Base-by-base conservation (phyloP, 805 yeast genomes). In the Grigorovia transvaalensis region DNA sequence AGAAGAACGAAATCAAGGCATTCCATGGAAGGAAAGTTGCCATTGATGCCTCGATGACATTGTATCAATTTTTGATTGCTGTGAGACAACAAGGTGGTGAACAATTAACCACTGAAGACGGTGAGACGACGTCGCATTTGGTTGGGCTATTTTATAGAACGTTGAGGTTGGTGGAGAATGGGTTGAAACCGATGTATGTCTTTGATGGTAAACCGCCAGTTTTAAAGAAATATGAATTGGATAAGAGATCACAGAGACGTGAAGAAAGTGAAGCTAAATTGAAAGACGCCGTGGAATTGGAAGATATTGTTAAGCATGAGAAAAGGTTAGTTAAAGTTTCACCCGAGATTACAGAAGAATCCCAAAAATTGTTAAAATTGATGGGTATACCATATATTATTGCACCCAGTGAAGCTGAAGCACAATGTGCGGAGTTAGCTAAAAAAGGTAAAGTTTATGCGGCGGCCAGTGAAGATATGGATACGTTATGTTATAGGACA, bases 381-480 rank as follows among this genome's bases (percentile, higher is more conserved):
- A 93, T 93, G 99, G 99, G 99, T 0, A 85, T 93, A 48, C 99
- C 99, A 1, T 87, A 74, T 59, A 85, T 93, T 5, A 82, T 81
- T 51, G 98, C 99, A 0, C 99, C 99, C 1, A 84, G 96, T 65
- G 99, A 93, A 69, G 99, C 99, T 1, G 99, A 93, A 67, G 96
- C 99, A 0, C 98, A 93, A 62, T 93, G 99, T 73, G 98, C 99
- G 0, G 93, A 82, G 56, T 71, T 93, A 47, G 97, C 97, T 3
- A 79, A 81, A 53, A 79, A 81, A 12, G 97, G 96, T 1, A 89
- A 88, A 63, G 98, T 91, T 0, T 93, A 83, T 65, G 99, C 96
- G 9, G 96, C 98, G 2, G 99, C 97, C 1, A 85, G 96, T 6
- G 99, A 93, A 67, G 99, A 93, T 79, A 93, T 93, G 99, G 99